Conservation (phyloP, 352 stramenopile species). For the Phytopythium montanum region DNA sequence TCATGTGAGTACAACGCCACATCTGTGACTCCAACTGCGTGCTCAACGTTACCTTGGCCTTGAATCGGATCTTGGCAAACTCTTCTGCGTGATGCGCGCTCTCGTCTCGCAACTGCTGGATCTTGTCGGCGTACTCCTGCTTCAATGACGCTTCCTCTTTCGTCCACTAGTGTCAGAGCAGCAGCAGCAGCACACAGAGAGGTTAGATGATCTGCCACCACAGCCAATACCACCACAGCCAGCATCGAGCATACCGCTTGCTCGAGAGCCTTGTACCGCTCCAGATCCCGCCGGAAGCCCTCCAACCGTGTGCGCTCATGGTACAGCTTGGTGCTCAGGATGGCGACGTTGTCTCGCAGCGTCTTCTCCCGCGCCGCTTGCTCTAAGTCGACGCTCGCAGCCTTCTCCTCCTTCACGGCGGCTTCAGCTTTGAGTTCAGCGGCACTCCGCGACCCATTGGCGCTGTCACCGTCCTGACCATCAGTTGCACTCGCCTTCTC, state of each 20-base stretch:
- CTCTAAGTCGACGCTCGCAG: constrained; percentile 15
- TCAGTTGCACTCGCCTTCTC: constrained; percentile 6
- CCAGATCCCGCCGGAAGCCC: constrained; percentile 44
- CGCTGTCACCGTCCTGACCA: background rate
- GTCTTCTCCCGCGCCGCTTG: constrained; percentile 26
- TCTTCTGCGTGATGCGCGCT: constrained; percentile 48
- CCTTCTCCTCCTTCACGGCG: constrained; percentile 17
- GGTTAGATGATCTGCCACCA: constrained; percentile 8
- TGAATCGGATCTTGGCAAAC: constrained; percentile 45
- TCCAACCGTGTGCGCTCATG: constrained; percentile 38
- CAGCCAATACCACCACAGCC: background rate
- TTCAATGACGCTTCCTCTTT: constrained; percentile 49
- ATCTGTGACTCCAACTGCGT: background rate
- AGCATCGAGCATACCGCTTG: constrained; percentile 28
- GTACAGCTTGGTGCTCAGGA: constrained; percentile 44
- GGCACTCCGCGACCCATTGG: background rate
- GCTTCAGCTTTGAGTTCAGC: constrained; percentile 7
- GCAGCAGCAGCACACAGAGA: background rate
- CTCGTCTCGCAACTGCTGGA: constrained; percentile 62
- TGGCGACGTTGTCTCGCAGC: constrained; percentile 32
- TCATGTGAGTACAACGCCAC: background rate
- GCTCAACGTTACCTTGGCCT: constrained; percentile 39
- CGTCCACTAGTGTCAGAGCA: constrained; percentile 39
- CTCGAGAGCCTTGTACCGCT: constrained; percentile 62
- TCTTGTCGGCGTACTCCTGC: constrained; percentile 52